Base-by-base conservation (phyloP, 371 early-diverging fungal genomes). In the Nematocida sp. region DNA sequence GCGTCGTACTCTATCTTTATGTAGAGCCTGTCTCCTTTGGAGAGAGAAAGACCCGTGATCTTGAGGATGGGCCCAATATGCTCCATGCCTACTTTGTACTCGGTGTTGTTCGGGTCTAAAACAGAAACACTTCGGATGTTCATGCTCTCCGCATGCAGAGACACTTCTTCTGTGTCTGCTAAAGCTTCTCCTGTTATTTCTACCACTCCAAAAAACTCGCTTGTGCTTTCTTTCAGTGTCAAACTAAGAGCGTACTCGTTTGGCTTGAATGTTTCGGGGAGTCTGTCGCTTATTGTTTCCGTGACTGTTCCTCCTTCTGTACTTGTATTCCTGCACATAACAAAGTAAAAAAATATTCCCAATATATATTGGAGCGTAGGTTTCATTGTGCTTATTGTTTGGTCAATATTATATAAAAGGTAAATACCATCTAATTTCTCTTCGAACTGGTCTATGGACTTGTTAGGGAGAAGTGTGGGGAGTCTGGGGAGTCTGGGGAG, bases 271-370 rank as follows among this genome's bases (percentile, higher is more conserved):
- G 45, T 50, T 13, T 15, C 29, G 5, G 60, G 58, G 37, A 70
- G 67, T 23, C 67, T 55, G 23, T 29, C 21, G 21, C 23, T 32
- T 32, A 13, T 31, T 21, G 58, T 34, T 25, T 58, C 27, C 53
- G n/a, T n/a, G n/a, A n/a, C n/a, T n/a, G n/a, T n/a, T n/a, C n/a
- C n/a, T n/a, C n/a, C n/a, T n/a, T n/a, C n/a, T n/a, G n/a, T n/a
- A n/a, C n/a, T n/a, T n/a, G n/a, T n/a, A n/a, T n/a, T n/a, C n/a
- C 32, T 45, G 46, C 63, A 63, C 63, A 63, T 63, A 63, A 49
- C 15, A 49, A 17, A 49, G 29, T 31, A 63, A 63, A 63, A 63
- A 63, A 63, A 63, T 34, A n/a, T n/a, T n/a, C n/a, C n/a, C n/a
- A n/a, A n/a, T n/a, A n/a, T n/a, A n/a, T n/a, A n/a, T n/a, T n/a